Evolutionary conservation across 1,284 basidiomycete species (phyloP).

Genomic region (Puccinia hordei): DNA sequence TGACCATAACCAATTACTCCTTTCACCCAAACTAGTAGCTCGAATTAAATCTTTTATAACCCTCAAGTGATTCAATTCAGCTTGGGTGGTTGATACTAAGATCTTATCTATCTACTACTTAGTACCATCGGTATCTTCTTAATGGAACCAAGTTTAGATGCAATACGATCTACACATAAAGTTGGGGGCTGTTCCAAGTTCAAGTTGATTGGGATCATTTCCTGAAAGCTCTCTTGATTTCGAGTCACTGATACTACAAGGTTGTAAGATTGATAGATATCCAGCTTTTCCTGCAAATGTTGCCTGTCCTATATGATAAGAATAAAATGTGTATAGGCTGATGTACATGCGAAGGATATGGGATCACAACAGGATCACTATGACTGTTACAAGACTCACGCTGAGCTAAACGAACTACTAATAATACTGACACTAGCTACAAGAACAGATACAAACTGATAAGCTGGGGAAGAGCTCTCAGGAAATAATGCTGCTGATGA

Average conservation of each 20-base stretch:
- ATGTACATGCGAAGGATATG: neutral
- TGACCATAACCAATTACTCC: constrained; percentile 40
- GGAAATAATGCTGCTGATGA: neutral
- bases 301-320: neutral
- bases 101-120: no score
- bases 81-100: no score
- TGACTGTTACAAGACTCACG: neutral
- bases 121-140: no score
- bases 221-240: neutral
- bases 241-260: neutral
- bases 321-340: neutral
- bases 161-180: no score
- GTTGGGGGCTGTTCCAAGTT: no score
- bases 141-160: no score
- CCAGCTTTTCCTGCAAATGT: no score
- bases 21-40: constrained; percentile 26
- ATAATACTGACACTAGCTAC: constrained; percentile 10
- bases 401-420: neutral
- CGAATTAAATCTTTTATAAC: constrained; percentile 33
- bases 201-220: no score
- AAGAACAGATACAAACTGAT: neutral
- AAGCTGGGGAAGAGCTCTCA: neutral
- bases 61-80: neutral
- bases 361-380: neutral
- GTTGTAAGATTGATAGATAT: no score